Percentiles rank a stretch among this genome's conserved stretches.
Conservation (phyloP, 768 basidiomycete species). For the Phlebiopsis flavidoalba region DNA sequence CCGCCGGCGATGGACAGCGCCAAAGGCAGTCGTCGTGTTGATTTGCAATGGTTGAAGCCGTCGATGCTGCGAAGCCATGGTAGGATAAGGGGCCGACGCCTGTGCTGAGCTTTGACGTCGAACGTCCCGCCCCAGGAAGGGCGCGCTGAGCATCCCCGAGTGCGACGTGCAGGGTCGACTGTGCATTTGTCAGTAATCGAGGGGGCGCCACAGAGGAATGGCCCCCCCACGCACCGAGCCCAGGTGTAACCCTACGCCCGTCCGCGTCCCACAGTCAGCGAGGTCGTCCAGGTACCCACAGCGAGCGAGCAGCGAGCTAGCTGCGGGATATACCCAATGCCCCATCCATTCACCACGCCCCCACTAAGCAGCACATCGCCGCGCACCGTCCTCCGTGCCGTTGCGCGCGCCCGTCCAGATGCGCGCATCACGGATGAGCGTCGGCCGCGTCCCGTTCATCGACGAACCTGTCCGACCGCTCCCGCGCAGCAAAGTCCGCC, state of each 20-base stretch:
- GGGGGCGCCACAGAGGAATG: constrained; percentile 16
- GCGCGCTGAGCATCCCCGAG: constrained; percentile 65
- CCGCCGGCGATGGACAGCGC: constrained; percentile 79
- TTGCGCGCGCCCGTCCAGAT: constrained; percentile 59
- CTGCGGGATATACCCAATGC: constrained; percentile 47
- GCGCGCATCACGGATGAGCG: constrained; percentile 67
- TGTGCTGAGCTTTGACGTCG: constrained; percentile 53
- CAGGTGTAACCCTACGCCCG: constrained; percentile 66
- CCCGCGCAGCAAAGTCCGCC: constrained; percentile 24
- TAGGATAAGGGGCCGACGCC: constrained; percentile 59
- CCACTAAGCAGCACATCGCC: constrained; percentile 68
- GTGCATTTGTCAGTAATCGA: background rate
- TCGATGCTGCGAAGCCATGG: constrained; percentile 84
- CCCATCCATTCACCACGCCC: constrained; percentile 57
- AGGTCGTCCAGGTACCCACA: constrained; percentile 42
- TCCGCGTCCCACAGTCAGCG: constrained; percentile 52
- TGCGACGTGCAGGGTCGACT: constrained; percentile 58
- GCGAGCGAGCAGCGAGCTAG: constrained; percentile 25
- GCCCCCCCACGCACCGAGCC: constrained; percentile 46
- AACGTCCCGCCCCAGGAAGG: constrained; percentile 41
- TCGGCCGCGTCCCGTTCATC: constrained; percentile 60
- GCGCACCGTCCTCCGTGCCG: constrained; percentile 44
- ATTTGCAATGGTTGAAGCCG: constrained; percentile 83
- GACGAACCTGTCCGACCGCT: constrained; percentile 56
- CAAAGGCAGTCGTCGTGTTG: constrained; percentile 47